Percentiles rank a stretch among this genome's conserved stretches.
Conservation (phyloP, 1,139 yeast genomes). For the Lodderomyces pseudojiufengensis region DNA sequence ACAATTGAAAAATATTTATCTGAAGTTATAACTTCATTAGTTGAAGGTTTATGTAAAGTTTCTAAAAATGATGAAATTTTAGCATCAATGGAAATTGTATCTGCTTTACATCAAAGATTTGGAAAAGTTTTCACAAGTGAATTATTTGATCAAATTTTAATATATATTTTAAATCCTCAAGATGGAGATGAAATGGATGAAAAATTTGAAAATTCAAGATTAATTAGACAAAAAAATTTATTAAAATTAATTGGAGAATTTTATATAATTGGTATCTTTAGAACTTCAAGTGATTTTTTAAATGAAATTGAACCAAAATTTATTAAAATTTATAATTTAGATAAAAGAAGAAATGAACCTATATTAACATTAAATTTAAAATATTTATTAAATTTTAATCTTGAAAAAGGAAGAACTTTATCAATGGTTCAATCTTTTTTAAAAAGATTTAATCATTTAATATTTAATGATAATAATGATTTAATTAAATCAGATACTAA, state of each 20-base stretch:
- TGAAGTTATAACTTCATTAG: constrained; percentile 61
- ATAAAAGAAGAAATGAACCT: constrained; percentile 27
- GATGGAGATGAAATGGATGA: constrained; percentile 21
- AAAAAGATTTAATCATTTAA: constrained; percentile 42
- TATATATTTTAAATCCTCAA: constrained; percentile 39
- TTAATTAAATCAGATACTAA: constrained; percentile 15
- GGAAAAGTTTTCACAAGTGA: constrained; percentile 48
- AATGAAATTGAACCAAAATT: constrained; percentile 24
- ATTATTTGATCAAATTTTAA: constrained; percentile 47
- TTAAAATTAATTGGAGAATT: constrained; percentile 61
- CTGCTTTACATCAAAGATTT: constrained; percentile 79
- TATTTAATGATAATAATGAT: constrained; percentile 14
- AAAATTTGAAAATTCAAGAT: constrained; percentile 43
- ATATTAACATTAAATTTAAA: constrained; percentile 49
- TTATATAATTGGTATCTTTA: constrained; percentile 56
- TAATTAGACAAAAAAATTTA: constrained; percentile 46
- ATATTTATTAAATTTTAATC: constrained; percentile 50
- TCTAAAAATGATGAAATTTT: constrained; percentile 55
- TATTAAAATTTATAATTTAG: constrained; percentile 16
- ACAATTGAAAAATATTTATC: constrained; percentile 74
- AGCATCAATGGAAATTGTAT: constrained; percentile 65
- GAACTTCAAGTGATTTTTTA: constrained; percentile 34
- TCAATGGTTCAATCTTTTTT: constrained; percentile 47
- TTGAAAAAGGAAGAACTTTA: constrained; percentile 46
- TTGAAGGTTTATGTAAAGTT: constrained; percentile 59